Base-by-base conservation (phyloP, 2,329 filamentous ascomycete species). In the Thermoascus crustaceus region DNA sequence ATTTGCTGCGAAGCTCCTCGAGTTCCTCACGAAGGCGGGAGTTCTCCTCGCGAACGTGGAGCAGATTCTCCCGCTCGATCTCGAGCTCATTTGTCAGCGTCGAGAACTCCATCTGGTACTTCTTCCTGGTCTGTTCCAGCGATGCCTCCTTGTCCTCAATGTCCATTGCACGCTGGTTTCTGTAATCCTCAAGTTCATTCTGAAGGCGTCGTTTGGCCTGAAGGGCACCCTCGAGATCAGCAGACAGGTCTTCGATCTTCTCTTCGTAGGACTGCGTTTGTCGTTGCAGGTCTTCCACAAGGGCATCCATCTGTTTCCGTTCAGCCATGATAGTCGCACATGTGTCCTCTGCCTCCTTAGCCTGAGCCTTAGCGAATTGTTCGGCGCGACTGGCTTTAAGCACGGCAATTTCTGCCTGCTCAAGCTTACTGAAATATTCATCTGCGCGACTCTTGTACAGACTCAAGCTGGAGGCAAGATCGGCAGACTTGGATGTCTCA, bases 181-280 rank as follows among this genome's bases (percentile, higher is more conserved):
- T 80, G 68, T 96, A 98, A 61, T 98, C 89, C 61, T 96, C 89
- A 2, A 98, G 80, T 66, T 98, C 89, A 55, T 96, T 88, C 60
- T 98, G 89, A 16, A 96, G 78, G 40, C 89, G 78, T 65, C 88
- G 94, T 73, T 94, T 94, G 13, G 86, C 79, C 64, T 95, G 88
- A 11, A 85, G 69, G 2, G 84, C 85, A 13, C 80, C 80, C 41
- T 93, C 82, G 6, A 95, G 74, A 55, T 98, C 89, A 1, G 89
- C 89, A 16, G 85, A 85, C 29, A 94, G 69, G 55, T 98, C 89
- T 55, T 96, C 89, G 32, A 95, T 72, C 53, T 81, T 83, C 66
- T 94, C 89, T 53, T 96, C 89, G 31, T 89, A 80, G 27, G 84
- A 80, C 58, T 95, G 88, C 39, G 85, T 86, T 56, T 91, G 83